A percentile compares a stretch with the other conserved stretches of the same genome.
Evolutionary conservation across 2,329 filamentous ascomycete genomes (phyloP).

Genomic region (Diaporthe ampelina): DNA sequence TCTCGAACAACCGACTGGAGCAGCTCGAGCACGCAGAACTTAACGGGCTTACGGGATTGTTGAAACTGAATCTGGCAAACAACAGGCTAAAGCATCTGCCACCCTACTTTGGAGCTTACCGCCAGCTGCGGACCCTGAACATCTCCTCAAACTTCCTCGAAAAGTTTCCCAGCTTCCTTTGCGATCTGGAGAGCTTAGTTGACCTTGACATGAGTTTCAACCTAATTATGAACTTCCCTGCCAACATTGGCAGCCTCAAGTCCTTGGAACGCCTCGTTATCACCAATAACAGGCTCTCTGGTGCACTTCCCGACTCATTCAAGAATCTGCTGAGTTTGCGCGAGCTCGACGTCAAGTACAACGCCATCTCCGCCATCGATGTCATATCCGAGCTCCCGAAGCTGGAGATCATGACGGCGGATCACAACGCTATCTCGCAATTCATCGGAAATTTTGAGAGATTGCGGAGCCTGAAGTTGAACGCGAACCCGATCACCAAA

Average conservation of each 20-base stretch:
- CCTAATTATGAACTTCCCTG: conserved; percentile 82
- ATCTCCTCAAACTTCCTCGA: conserved; percentile 94
- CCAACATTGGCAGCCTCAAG: conserved; percentile 81
- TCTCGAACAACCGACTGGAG: conserved; percentile 94
- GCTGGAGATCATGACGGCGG: conserved; percentile 88
- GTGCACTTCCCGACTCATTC: conserved; percentile 81
- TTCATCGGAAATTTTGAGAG: conserved; percentile 91
- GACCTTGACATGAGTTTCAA: conserved; percentile 99
- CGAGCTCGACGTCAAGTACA: conserved; percentile 96
- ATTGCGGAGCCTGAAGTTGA: conserved; percentile 86
- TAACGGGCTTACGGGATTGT: conserved; percentile 78
- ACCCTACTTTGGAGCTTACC: conserved; percentile 85
- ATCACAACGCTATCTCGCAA: conserved; percentile 92
- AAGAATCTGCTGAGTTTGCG: conserved; percentile 81
- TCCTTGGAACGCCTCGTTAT: conserved; percentile 92
- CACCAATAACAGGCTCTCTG: conserved; percentile 91
- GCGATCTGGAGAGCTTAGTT: conserved; percentile 84
- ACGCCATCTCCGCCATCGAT: conserved; percentile 89
- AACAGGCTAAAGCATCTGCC: conserved; percentile 88
- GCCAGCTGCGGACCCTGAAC: conserved; percentile 84
- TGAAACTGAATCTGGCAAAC: conserved; percentile 94
- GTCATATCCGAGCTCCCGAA: conserved; percentile 86
- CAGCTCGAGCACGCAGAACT: conserved; percentile 89
- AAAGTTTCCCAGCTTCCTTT: conserved; percentile 87
- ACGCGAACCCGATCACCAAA: conserved; percentile 94